phyloP scores from a whole-genome alignment of 2,329 filamentous ascomycete genomes.

The Aspergillus costaricaensis region DNA sequence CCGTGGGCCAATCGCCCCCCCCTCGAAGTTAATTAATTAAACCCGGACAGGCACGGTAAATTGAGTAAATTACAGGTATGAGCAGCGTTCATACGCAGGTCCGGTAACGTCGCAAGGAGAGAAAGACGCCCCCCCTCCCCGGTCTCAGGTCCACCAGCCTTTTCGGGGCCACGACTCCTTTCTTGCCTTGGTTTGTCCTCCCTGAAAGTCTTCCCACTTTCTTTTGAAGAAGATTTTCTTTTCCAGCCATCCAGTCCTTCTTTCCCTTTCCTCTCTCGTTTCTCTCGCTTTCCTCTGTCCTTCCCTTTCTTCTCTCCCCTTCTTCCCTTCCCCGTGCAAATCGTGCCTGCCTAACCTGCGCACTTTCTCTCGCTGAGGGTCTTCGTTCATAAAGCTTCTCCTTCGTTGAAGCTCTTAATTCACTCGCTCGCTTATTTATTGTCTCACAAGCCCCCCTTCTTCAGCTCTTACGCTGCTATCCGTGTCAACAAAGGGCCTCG shows the following conservation, averaged over 20 bases:
- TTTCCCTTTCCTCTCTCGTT: constrained; percentile 35
- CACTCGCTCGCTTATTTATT: constrained; percentile 36
- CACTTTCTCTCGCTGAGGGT: constrained; percentile 22
- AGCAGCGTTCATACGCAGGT: constrained; percentile 7
- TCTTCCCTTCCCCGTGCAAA: constrained; percentile 25
- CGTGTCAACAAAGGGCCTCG: constrained; percentile 16
- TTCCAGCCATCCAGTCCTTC: constrained; percentile 20
- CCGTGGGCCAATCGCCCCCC: background rate
- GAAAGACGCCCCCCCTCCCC: constrained; percentile 12
- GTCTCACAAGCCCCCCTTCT: constrained; percentile 15
- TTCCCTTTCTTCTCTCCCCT: constrained; percentile 29
- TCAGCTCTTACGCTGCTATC: constrained; percentile 15
- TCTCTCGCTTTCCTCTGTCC: constrained; percentile 35
- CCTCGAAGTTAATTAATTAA: background rate
- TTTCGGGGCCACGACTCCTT: constrained; percentile 32
- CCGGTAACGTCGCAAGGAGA: constrained; percentile 23
- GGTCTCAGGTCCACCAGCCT: constrained; percentile 26
- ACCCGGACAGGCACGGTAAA: background rate
- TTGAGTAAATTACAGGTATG: background rate
- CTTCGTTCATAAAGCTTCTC: constrained; percentile 32
- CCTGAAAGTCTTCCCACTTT: constrained; percentile 25
- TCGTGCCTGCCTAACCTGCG: constrained; percentile 38
- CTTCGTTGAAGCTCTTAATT: constrained; percentile 34
- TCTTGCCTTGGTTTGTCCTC: constrained; percentile 25
- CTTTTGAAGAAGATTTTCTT: constrained; percentile 17